A percentile compares a stretch with the other conserved stretches of the same genome.
Evolutionary conservation across 345 rosid species (phyloP).

Genomic region (Capsella bursapastoris): DNA sequence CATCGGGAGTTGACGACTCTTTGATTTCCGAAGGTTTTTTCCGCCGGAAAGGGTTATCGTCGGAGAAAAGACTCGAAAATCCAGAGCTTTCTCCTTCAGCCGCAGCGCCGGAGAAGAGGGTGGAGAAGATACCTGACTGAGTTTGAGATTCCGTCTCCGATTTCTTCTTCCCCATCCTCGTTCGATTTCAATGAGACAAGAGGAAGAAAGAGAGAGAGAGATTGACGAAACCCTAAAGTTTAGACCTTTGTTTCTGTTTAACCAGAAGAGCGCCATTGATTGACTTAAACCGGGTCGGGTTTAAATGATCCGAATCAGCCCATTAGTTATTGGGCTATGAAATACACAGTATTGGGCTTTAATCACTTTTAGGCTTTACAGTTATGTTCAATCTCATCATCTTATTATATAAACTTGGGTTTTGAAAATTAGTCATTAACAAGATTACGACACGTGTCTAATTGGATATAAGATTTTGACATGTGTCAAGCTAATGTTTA

Average conservation of each 20-base stretch:
- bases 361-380: not conserved
- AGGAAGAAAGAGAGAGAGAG: slow-evolving; percentile 9
- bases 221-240: slow-evolving; percentile 34
- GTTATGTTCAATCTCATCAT: too few relatives aligned
- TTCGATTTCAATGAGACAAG: slow-evolving; percentile 8
- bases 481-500: too few relatives aligned
- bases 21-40: slow-evolving; percentile 50
- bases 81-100: slow-evolving; percentile 30
- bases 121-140: slow-evolving; percentile 28
- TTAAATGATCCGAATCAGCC: not conserved
- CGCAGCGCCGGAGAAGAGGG: slow-evolving; percentile 41
- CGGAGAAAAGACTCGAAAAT: slow-evolving; percentile 67
- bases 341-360: not conserved
- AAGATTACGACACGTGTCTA: too few relatives aligned
- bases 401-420: too few relatives aligned
- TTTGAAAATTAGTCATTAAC: too few relatives aligned
- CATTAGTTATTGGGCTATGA: not conserved
- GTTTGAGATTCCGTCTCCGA: slow-evolving; percentile 26
- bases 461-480: too few relatives aligned
- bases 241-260: not conserved
- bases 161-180: slow-evolving; percentile 42
- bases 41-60: slow-evolving; percentile 81
- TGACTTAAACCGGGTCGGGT: slow-evolving; percentile 8
- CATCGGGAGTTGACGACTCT: slow-evolving; percentile 19
- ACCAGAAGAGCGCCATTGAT: slow-evolving; percentile 12